Conservation (phyloP, 2,329 filamentous ascomycete genomes). For the Drechslera avenae region DNA sequence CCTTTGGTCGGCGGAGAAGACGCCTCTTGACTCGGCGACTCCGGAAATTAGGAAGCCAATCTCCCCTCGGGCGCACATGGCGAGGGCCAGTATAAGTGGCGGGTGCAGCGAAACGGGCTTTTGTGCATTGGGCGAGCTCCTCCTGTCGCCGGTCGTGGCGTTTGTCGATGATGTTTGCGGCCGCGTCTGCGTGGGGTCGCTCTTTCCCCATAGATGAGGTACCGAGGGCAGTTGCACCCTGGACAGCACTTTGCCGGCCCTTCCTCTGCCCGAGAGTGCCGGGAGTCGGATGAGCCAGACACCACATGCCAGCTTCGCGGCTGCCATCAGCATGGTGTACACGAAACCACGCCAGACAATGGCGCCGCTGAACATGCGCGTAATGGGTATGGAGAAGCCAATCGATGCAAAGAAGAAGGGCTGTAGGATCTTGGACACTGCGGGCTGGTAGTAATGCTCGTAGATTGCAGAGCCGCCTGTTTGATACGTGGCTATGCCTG, state of each 20-base stretch:
- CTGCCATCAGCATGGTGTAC: slow-evolving; percentile 72
- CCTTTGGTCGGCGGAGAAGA: slow-evolving; percentile 47
- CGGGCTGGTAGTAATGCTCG: slow-evolving; percentile 53
- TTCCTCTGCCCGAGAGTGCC: slow-evolving; percentile 15
- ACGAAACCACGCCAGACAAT: slow-evolving; percentile 75
- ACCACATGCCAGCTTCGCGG: slow-evolving; percentile 53
- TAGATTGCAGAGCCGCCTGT: slow-evolving; percentile 47
- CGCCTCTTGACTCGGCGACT: slow-evolving; percentile 62
- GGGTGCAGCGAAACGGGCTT: slow-evolving; percentile 70
- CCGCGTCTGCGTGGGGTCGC: neutral
- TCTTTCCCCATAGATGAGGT: slow-evolving; percentile 35
- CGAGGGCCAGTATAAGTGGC: slow-evolving; percentile 66
- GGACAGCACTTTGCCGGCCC: slow-evolving; percentile 7
- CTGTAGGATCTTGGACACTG: slow-evolving; percentile 61
- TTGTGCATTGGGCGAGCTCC: slow-evolving; percentile 27
- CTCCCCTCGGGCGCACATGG: slow-evolving; percentile 79
- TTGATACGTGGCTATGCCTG: too few relatives aligned
- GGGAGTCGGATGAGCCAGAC: slow-evolving; percentile 51
- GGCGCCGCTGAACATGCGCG: slow-evolving; percentile 65
- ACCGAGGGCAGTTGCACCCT: slow-evolving; percentile 27
- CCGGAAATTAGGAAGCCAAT: slow-evolving; percentile 79
- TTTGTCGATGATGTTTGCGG: slow-evolving; percentile 41
- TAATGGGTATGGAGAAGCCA: slow-evolving; percentile 79
- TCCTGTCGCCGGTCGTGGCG: slow-evolving; percentile 9
- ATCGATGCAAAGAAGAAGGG: slow-evolving; percentile 78